Percentiles rank a stretch among this genome's conserved stretches.
Evolutionary conservation across 345 rosid genomes (phyloP).

Genomic region (Physaria fendleri): DNA sequence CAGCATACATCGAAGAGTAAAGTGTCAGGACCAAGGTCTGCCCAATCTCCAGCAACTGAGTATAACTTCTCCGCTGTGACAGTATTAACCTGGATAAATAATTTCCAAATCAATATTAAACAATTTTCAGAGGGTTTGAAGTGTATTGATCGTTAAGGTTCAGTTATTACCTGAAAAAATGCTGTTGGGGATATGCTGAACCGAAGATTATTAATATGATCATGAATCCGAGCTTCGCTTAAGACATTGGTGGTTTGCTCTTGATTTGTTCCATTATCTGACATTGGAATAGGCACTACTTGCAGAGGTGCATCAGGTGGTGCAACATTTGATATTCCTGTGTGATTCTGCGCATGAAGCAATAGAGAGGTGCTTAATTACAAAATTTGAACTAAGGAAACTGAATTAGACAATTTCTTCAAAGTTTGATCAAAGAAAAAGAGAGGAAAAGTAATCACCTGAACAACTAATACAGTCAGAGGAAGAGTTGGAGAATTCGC

Average conservation of each 20-base stretch:
- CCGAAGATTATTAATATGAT: conserved; percentile 61
- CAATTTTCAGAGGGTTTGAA: background rate
- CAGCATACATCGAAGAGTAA: conserved; percentile 90
- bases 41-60: conserved; percentile 98
- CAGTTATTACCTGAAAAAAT: conserved; percentile 68
- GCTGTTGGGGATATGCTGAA: conserved; percentile 95
- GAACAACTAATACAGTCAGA: conserved; percentile 76
- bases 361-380: background rate
- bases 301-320: conserved; percentile 79
- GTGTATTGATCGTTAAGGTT: conserved; percentile 1
- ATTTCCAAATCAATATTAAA: conserved; percentile 9
- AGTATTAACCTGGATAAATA: conserved; percentile 66
- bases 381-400: background rate
- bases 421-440: background rate
- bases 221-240: conserved; percentile 76
- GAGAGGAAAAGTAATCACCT: conserved; percentile 40
- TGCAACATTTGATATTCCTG: conserved; percentile 90
- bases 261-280: conserved; percentile 31
- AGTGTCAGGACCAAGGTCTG: conserved; percentile 78
- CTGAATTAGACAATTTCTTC: background rate
- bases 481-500: conserved; percentile 65
- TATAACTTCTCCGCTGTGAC: conserved; percentile 92
- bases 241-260: conserved; percentile 27
- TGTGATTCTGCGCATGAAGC: conserved; percentile 60
- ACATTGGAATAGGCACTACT: conserved; percentile 35